Base-by-base conservation (phyloP, 176 grass and related monocot genomes). In the Neostapfia colusana region DNA sequence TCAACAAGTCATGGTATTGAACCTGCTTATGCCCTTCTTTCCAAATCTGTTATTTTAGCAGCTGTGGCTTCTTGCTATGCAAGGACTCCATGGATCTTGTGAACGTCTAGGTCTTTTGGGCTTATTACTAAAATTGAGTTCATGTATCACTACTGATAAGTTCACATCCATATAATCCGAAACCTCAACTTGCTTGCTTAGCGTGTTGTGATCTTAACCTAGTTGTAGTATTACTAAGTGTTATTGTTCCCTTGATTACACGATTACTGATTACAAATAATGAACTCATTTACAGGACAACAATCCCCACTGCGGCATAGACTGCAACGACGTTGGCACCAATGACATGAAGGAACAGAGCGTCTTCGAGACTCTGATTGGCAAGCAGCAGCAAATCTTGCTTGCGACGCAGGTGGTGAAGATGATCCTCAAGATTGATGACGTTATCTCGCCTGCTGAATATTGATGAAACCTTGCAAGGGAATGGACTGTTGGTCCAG, bases 391-490 rank as follows among this genome's bases (percentile, higher is more conserved):
- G 59, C 86, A 92, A 42, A 87, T 96, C 60, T 50, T 89, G 11
- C 70, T 96, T 63, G 86, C 89, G 6, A 92, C 78, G 0, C 92
- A 95, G 84, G 92, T 95, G 43, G 86, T 92, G 69, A 95, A 95
- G 79, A 95, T 92, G 89, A 92, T 95, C 55, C 81, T 95, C 43
- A 95, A 95, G 74, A 95, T 95, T 3, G 89, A 92, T 40, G 89
- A 92, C 2, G 81, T 92, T 37, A 92, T 95, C 86, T 42, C 70
- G 0, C 89, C 78, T 0, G 67, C 77, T 8, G 92, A 95, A 13
- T 95, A 87, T 31, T 95, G 84, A 91, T 83, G 46, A 64, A 7
- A 25, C 63, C 54, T 79, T 79, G 49, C 7, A 20, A 51, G 60
- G 13, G 58, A 64, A 70, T 7, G 5, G n/a, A 35, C 16, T 70